Base-by-base conservation (phyloP, 1,139 yeast species). In the Yamadazyma pseudoaaseri region DNA sequence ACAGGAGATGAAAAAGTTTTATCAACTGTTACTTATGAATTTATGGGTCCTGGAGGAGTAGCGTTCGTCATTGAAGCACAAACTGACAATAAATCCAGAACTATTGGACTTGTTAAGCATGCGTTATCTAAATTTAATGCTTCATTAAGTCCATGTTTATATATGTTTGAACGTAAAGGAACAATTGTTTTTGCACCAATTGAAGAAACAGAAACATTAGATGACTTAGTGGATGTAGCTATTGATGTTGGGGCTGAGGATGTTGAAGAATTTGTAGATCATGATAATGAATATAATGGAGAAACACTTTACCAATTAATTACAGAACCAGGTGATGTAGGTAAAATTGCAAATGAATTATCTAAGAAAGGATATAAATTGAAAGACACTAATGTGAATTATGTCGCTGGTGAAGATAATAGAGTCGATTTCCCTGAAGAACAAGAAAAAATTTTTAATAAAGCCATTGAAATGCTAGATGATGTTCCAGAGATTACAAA, bases 1-100 rank as follows among this genome's bases (percentile, higher is more conserved):
- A 37, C 51, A 13, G 51, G 52, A 6, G 73, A 65, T 26, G 59
- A 58, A 6, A 60, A 70, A 17, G 51, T 55, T 1, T 55, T 36
- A 44, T 56, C 42, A 60, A 75, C 53, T 45, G 73, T 54, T 47
- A 67, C 76, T n/a, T 92, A 90, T 58, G 98, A 92, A 56, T 96
- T 92, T 16, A 68, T 89, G 59, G 97, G 94, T 0, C 96, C 97
- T 0, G 95, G 90, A 2, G 96, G 96, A 1, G 86, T 86, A 3
- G 87, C 96, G 0, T 69, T 89, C 34, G 75, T 92, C 4, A 76
- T 89, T 6, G 96, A 86, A 50, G 90, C 95, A 0, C 67, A 80
- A 34, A 90, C 97, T 0, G 97, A 90, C 56, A 92, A 87, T 58
- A 86, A 85, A 57, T 81, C 85, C 37, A 67, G 97, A 35, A 82